Evolutionary conservation across 192 early-diverging fungal species (phyloP).

Genomic region (Entomortierella lignicola): DNA sequence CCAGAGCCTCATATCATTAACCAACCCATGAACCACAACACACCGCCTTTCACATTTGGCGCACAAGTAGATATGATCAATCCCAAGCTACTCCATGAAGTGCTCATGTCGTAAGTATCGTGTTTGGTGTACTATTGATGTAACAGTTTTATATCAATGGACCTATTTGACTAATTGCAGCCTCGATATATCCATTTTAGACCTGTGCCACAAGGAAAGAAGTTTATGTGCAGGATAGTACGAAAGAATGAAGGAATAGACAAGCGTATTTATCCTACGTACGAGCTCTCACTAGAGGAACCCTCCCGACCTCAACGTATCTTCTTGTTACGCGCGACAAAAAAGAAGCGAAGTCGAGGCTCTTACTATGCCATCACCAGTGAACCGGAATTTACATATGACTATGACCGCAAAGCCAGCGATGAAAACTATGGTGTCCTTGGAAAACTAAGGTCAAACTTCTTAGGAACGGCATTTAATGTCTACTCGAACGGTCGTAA

Average conservation of each 20-base stretch:
- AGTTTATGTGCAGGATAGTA: constrained; percentile 75
- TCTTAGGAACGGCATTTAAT: constrained; percentile 85
- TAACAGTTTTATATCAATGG: no score
- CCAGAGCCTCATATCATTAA: constrained; percentile 42
- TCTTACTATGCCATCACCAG: constrained; percentile 73
- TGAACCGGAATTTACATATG: constrained; percentile 16
- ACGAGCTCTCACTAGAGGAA: constrained; percentile 79
- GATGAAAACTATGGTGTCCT: constrained; percentile 35
- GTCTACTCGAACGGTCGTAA: constrained; percentile 73
- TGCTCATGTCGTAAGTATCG: constrained; percentile 52
- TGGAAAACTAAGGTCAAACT: constrained; percentile 75
- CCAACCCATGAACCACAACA: constrained; percentile 34
- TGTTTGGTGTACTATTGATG: no score
- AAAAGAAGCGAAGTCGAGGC: constrained; percentile 72
- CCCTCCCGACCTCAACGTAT: constrained; percentile 32
- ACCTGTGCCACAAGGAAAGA: constrained; percentile 73
- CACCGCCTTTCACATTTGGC: constrained; percentile 36
- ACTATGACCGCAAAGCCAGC: constrained; percentile 28
- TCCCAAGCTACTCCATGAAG: constrained; percentile 41
- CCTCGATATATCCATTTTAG: no score
- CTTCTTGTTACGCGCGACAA: constrained; percentile 76
- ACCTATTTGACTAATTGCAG: no score
- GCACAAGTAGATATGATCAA: constrained; percentile 24
- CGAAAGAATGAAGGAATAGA: constrained; percentile 71
- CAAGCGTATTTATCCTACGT: constrained; percentile 72